Evolutionary conservation across 768 basidiomycete genomes (phyloP), one percentile per base, ranked within the genome.

Genomic region (Suillus americanus): DNA sequence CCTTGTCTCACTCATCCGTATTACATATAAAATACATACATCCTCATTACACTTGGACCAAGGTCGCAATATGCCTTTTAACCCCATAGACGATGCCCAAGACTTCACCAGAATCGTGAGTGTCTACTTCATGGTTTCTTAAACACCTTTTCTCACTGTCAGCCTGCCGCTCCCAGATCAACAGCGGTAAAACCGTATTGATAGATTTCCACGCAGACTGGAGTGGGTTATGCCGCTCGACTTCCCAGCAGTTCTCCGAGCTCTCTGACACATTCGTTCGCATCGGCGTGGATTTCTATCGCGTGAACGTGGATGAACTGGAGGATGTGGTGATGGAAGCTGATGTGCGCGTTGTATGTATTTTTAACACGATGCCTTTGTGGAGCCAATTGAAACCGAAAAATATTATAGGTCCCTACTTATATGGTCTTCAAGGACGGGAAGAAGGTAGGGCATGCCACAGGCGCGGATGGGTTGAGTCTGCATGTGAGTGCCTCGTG

Each of bases 221-320:
- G 66, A 65, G 61, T 62, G 67, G 65, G 18, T 62, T 30, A 43
- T 68, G 57, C 20, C 30, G 45, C 40, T 50, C 63, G 7, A 67
- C 61, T 25, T 64, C 64, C 10, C 75, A 73, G 14, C 0, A 2
- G 0, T 75, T 73, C 18, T 64, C 65, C 0, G 67, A 72, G 5
- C 57, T 73, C 38, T 64, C 70, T 5, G 72, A 75, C 6, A 50
- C 70, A 13, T 67, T 68, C 6, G 72, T 74, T 25, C 71, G 68
- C 61, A 65, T 74, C 3, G 77, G 72, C 14, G 72, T 89, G 62
- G 80, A 81, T 20, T 89, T 91, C 74, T 90, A 88, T 81, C 90
- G 89, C 72, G 86, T 92, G 63, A 86, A 94, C 67, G 84, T 91
- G 37, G 92, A 94, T 68, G 79, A 78, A 43, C 83, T 83, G 61